Conservation (phyloP, 768 basidiomycete species). For the Agaricus bisporus region DNA sequence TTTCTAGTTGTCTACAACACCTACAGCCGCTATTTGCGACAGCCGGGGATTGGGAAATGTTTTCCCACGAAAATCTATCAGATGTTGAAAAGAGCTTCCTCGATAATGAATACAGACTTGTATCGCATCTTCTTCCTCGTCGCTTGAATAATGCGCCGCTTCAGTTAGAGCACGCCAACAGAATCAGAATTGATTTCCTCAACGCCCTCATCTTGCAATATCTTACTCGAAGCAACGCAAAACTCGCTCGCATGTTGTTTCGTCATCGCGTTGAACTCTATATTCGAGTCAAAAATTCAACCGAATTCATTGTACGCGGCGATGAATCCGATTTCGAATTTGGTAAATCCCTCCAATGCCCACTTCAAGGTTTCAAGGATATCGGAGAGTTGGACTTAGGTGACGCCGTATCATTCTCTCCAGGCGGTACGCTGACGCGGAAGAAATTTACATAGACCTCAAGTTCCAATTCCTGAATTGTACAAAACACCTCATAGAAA, state of each 20-base stretch:
- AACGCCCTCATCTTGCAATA: conserved; percentile 1
- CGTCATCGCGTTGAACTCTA: conserved; percentile 6
- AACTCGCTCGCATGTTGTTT: neutral
- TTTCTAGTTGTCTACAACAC: too few relatives aligned
- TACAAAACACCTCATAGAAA: neutral
- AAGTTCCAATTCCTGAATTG: neutral
- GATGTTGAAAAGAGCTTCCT: neutral
- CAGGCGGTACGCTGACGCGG: neutral
- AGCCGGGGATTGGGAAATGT: too few relatives aligned
- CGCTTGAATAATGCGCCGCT: conserved; percentile 12
- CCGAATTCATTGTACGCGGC: neutral
- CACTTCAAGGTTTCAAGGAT: neutral
- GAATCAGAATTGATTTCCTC: neutral
- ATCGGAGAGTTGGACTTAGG: neutral
- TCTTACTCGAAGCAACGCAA: neutral
- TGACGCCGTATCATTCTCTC: neutral
- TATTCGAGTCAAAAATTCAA: conserved; percentile 4
- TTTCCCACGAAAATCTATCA: too few relatives aligned
- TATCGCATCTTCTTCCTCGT: conserved; percentile 13
- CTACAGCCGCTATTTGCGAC: too few relatives aligned
- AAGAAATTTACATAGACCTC: neutral
- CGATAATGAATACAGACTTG: too few relatives aligned
- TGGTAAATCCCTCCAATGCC: conserved; percentile 3
- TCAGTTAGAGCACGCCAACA: too few relatives aligned
- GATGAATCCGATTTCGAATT: neutral